Evolutionary conservation across 441 rosid genomes (phyloP).

Genomic region (Adansonia rubrostipa): DNA sequence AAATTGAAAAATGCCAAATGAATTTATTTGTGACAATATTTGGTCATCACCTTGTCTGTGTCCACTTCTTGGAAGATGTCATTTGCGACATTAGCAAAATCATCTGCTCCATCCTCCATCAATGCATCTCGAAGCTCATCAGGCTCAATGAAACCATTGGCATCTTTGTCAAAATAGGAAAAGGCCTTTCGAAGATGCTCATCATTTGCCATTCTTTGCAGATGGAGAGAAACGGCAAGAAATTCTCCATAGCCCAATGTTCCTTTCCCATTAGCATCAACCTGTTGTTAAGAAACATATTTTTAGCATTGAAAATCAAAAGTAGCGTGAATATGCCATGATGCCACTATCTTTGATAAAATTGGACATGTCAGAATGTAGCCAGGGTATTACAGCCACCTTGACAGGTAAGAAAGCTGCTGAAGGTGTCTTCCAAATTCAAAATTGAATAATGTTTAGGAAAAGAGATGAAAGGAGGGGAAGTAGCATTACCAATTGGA

Average conservation of each 20-base stretch:
- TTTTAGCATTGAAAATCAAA: conserved; percentile 23
- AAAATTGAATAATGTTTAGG: neutral
- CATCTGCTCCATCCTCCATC: conserved; percentile 96
- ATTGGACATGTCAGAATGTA: neutral
- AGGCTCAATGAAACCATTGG: conserved; percentile 83
- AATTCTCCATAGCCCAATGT: conserved; percentile 91
- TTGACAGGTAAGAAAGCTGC: neutral
- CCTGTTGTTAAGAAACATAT: conserved; percentile 55
- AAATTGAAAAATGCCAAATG: conserved; percentile 12
- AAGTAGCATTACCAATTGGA: neutral
- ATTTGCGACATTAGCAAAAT: conserved; percentile 84
- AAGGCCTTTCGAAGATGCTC: conserved; percentile 96
- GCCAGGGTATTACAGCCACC: neutral
- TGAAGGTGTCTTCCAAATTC: neutral
- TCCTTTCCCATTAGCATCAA: conserved; percentile 89
- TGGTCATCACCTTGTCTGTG: conserved; percentile 81
- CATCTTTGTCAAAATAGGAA: conserved; percentile 96
- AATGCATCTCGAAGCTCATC: conserved; percentile 87
- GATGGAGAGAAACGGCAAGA: conserved; percentile 90
- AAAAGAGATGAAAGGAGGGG: neutral
- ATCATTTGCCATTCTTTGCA: conserved; percentile 91
- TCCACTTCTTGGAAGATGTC: conserved; percentile 99
- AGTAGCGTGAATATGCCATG: conserved; percentile 4
- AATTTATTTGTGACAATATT: conserved; percentile 1
- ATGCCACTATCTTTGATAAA: neutral